Evolutionary conservation across 202 grass and related monocot genomes (phyloP), one percentile per base, ranked within the genome.

Genomic region (Bolboschoenoplectus hybrid): DNA sequence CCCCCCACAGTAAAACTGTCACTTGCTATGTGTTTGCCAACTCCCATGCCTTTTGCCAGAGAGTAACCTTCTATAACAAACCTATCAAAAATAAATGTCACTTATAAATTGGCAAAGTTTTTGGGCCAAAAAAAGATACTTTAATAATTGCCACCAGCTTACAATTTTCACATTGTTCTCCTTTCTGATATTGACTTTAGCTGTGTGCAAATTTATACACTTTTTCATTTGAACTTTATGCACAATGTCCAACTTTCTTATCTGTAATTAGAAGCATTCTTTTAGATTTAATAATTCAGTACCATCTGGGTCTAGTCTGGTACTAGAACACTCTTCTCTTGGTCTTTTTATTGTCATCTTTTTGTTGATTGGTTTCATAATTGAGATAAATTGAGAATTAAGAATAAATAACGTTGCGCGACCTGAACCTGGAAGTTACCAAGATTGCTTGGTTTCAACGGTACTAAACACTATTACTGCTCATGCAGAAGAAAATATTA

Each of bases 1-100:
- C 97, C 97, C 0, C 92, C 97, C 41, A 99, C 92, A 8, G 93
- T 88, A 87, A 99, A 99, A 86, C 90, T 94, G 79, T 97, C 97
- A 84, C 97, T 97, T 50, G 93, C 94, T 86, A 99, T 94, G 89
- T 97, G 92, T 88, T 90, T 99, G 56, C 97, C 97, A 38, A 99
- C 91, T 38, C 97, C 97, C 93, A 99, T 97, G 70, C 97, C 97
- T 91, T 97, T 99, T 52, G 92, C 94, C 10, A 99, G 88, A 16
- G 97, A 99, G 85, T 94, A 99, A 3, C 97, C 97, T 91, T 99
- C 88, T 84, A 99, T 94, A 81, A 97, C 91, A 87, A 99, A 99
- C 47, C 82, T 84, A 84, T 67, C 10, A 64, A 83, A 7, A 63
- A 64, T 20, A 50, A 50, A 38, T 49, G 36, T 82, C 12, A 81